These are phyloP conservation scores for Pseudotsuga menziesii DNA, from an alignment of 75 land plant species.

Conservation along the genomic window DNA sequence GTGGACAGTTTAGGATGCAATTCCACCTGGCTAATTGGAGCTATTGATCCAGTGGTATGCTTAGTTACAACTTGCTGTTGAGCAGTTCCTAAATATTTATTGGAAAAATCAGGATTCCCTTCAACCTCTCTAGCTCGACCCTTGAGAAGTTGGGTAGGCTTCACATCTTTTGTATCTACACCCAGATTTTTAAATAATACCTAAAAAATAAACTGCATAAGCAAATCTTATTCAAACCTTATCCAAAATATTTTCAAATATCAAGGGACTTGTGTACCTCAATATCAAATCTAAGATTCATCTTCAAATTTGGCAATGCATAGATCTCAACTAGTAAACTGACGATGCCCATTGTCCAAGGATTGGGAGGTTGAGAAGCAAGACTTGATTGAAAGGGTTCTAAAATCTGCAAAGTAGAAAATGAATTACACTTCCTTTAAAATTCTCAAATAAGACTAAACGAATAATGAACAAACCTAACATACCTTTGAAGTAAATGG, in stretches of 20 bases:
- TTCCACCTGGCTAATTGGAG: conserved; percentile 45
- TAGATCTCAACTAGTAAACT: conserved; percentile 86
- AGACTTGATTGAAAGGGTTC: conserved; percentile 88
- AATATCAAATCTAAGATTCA: conserved; percentile 99
- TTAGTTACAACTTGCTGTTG: conserved; percentile 34
- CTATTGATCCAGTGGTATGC: conserved; percentile 28
- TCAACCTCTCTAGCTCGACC: conserved; percentile 66
- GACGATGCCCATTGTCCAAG: conserved; percentile 98
- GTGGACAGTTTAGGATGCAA: conserved; percentile 32
- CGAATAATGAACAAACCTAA: too few species aligned
- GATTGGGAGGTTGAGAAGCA: conserved; percentile 98
- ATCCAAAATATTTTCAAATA: too few species aligned
- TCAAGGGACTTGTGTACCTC: too few species aligned
- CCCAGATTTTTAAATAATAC: conserved; percentile 88
- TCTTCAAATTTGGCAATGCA: conserved; percentile 88
- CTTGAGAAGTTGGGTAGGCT: conserved; percentile 76
- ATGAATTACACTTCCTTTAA: too few species aligned
- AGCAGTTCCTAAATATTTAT: conserved; percentile 59
- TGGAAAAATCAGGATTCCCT: conserved; percentile 97
- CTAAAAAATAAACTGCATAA: too few species aligned
- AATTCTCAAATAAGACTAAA: too few species aligned
- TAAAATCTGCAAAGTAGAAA: too few species aligned
- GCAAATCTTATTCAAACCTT: too few species aligned
- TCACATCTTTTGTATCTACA: conserved; percentile 90
- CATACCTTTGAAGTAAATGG: too few species aligned